phyloP scores from a whole-genome alignment of 495 filamentous ascomycete species.

The Trichocladium antarcticum region DNA sequence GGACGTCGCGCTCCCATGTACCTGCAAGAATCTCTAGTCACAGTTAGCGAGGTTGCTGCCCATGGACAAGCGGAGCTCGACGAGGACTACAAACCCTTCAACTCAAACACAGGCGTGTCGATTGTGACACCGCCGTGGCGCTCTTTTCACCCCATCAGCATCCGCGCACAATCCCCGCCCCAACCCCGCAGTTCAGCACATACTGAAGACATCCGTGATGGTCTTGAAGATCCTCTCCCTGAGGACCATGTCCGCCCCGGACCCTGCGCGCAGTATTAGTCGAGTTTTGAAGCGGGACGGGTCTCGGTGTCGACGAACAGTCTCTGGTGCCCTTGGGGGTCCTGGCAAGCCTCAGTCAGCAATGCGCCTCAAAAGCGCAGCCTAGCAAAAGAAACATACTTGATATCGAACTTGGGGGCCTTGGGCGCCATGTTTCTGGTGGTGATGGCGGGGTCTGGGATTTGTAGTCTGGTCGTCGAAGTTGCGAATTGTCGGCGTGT shows the following conservation, averaged over 20 bases:
- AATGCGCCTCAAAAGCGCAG: neutral
- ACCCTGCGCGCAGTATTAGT: conserved; percentile 37
- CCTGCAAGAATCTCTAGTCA: conserved; percentile 55
- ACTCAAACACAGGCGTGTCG: conserved; percentile 41
- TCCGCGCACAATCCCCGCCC: neutral
- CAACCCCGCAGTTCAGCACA: neutral
- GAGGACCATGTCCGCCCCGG: conserved; percentile 62
- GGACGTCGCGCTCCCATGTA: conserved; percentile 45
- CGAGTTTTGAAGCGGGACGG: neutral
- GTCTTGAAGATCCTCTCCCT: conserved; percentile 75
- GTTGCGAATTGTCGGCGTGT: neutral
- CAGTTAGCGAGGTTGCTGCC: neutral
- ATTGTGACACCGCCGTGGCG: conserved; percentile 35
- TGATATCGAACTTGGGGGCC: conserved; percentile 37
- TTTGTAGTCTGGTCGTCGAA: neutral
- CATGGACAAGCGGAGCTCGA: neutral
- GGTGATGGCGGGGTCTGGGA: conserved; percentile 3
- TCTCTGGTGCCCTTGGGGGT: conserved; percentile 40
- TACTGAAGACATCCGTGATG: conserved; percentile 66
- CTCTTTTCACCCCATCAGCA: conserved; percentile 11
- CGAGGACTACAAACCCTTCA: conserved; percentile 22
- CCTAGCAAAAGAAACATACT: conserved; percentile 14
- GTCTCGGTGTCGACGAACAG: conserved; percentile 22
- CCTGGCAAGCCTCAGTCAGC: conserved; percentile 10
- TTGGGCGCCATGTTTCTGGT: conserved; percentile 29